Base-by-base conservation (phyloP, 805 yeast genomes). In the Sugiyamaella americana region DNA sequence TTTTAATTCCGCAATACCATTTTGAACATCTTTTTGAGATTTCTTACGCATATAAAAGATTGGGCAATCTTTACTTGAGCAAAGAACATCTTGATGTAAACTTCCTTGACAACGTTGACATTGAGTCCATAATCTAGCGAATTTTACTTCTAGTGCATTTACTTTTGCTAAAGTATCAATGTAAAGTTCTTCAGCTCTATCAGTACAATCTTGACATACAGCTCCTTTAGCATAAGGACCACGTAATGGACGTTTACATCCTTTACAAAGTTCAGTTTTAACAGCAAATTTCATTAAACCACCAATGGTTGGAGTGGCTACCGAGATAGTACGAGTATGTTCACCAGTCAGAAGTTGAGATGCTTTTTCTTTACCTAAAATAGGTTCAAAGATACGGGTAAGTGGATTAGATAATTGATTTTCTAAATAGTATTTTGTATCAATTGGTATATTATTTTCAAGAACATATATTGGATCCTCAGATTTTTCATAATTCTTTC, bases 61-160 rank as follows among this genome's bases (percentile, higher is more conserved):
- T 1, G 97, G 96, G 68, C 99, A 93, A 65, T 93, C 98, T 55
- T 89, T 88, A 55, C 91, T 87, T 0, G 96, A 82, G 64, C 99
- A 93, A 20, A 91, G 70, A 2, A 93, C 98, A 57, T 93, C 98
- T 65, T 88, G 96, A 58, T 93, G 97, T 46, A 94, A 69, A 21
- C 93, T 85, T 0, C 98, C 98, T 58, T 94, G 97, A 65, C 98
- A 93, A 49, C 97, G 72, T 68, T 93, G 99, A 63, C 99, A 94
- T 62, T 93, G 95, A 0, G 98, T 91, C 99, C 99, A 93, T 52
- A 93, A 68, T 53, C 94, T 72, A 2, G 95, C 81, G 58, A 87
- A 93, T 56, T 83, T 82, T 50, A 79, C 76, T 61, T 93, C 96
- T 50, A 91, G 67, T 37, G 78, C 80, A 61, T 87, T 84, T 73